Base-by-base conservation (phyloP, 306 rosid genomes). In the Quercus ilex region DNA sequence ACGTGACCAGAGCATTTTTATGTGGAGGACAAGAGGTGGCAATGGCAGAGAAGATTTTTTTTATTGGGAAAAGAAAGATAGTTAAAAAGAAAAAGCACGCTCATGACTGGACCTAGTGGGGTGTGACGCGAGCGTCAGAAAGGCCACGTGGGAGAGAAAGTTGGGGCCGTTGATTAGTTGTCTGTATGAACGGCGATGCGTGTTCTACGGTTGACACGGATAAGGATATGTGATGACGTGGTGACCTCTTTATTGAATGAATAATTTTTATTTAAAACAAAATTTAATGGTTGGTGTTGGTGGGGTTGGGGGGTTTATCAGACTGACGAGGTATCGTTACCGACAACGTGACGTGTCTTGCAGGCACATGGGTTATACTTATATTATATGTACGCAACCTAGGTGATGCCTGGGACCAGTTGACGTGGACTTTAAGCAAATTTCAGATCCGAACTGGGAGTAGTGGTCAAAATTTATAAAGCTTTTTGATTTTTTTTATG, bases 281-380 rank as follows among this genome's bases (percentile, higher is more conserved):
- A 38, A 7, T 7, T 38, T 38, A 38, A 38, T 8, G 46, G 11
- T 38, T 8, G 46, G 43, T 38, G 2, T 35, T 35, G 5, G 2
- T 38, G 30, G 3, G 3, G 3, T 0, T 38, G 62, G 80, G 46
- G 73, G 77, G 53, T 63, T 33, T 73, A 70, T 55, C 31, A 18
- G 64, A 49, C 53, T 3, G 55, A 63, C 73, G 77, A 38, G 71
- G 64, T 58, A 80, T 60, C 69, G 49, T 68, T 43, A 30, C 84
- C 77, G 80, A 81, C 88, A 86, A 25, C 17, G 49, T 90, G 89
- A 90, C 92, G 88, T 86, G 89, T 76, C 79, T 5, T 4, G 51
- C 19, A 69, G 57, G 68, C 83, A 56, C 84, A 83, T 70, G 77
- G 73, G 59, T 51, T 38, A 7, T 38, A 7, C 7, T 51, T 38